Evolutionary conservation across 805 yeast genomes (phyloP).

Genomic region (Yamadazyma sp.): DNA sequence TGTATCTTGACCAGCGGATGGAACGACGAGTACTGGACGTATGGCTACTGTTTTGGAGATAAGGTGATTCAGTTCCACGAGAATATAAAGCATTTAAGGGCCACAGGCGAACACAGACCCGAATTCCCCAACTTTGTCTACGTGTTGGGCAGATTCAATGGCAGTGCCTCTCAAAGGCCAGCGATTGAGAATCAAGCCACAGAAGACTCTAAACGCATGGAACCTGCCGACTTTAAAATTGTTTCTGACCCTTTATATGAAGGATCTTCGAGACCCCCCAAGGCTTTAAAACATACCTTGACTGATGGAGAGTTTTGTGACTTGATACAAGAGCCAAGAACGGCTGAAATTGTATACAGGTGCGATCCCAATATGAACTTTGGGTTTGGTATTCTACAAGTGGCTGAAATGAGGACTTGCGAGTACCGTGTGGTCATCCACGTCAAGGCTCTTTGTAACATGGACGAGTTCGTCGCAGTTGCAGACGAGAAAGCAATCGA

Average conservation of each 20-base stretch:
- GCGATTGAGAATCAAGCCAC: constrained; percentile 23
- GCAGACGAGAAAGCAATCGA: constrained; percentile 26
- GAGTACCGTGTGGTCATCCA: constrained; percentile 52
- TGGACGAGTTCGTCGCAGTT: constrained; percentile 33
- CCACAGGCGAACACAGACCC: constrained; percentile 30
- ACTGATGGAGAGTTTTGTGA: constrained; percentile 59
- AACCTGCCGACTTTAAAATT: constrained; percentile 26
- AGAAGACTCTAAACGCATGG: constrained; percentile 17
- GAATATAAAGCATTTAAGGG: constrained; percentile 21
- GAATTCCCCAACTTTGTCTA: constrained; percentile 32
- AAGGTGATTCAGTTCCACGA: constrained; percentile 51
- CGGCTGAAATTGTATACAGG: constrained; percentile 53
- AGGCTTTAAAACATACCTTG: constrained; percentile 38
- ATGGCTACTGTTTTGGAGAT: constrained; percentile 49
- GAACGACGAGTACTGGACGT: constrained; percentile 54
- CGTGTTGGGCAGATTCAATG: constrained; percentile 38
- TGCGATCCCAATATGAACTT: constrained; percentile 42
- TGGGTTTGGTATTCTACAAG: constrained; percentile 30
- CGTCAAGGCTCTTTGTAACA: constrained; percentile 50
- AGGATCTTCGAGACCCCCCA: constrained; percentile 20
- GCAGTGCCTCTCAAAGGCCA: constrained; percentile 14
- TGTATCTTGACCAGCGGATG: constrained; percentile 27
- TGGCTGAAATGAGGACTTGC: constrained; percentile 57
- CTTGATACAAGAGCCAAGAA: constrained; percentile 51
- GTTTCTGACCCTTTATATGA: constrained; percentile 24